phyloP scores from a whole-genome alignment of 2,329 filamentous ascomycete genomes.

The Colletotrichum sublineola region DNA sequence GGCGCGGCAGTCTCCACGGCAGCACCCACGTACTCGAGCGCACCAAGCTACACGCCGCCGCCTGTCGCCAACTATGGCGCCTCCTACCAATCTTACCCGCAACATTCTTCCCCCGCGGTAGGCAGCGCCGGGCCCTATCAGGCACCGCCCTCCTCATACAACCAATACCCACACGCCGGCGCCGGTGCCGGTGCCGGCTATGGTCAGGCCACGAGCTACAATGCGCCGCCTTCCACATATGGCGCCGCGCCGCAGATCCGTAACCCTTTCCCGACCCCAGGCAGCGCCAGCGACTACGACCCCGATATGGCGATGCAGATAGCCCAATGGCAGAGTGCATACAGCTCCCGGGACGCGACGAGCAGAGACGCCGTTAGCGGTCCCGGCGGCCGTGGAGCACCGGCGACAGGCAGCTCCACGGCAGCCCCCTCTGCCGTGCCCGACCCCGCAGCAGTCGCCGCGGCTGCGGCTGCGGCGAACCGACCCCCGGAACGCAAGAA shows the following conservation, averaged over 20 bases:
- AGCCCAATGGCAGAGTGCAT: constrained; percentile 94
- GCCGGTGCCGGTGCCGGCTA: constrained; percentile 43
- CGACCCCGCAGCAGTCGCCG: constrained; percentile 48
- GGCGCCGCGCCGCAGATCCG: constrained; percentile 76
- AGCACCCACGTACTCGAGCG: constrained; percentile 56
- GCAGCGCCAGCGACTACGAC: constrained; percentile 66
- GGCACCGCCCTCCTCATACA: constrained; percentile 45
- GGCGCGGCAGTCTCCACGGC: constrained; percentile 46
- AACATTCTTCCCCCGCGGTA: constrained; percentile 45
- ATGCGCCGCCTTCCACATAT: constrained; percentile 52
- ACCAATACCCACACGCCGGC: constrained; percentile 48
- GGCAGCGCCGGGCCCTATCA: constrained; percentile 42
- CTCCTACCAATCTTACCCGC: constrained; percentile 56
- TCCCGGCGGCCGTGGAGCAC: constrained; percentile 47
- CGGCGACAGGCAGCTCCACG: constrained; percentile 50
- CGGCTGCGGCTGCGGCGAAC: constrained; percentile 60
- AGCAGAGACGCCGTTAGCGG: constrained; percentile 40
- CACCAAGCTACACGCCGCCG: constrained; percentile 52
- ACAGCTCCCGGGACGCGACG: constrained; percentile 73
- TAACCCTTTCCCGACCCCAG: constrained; percentile 83
- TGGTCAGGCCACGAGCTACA: constrained; percentile 50
- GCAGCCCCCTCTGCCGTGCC: constrained; percentile 49
- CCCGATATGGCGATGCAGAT: constrained; percentile 92
- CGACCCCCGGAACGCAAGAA: constrained; percentile 76
- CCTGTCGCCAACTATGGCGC: constrained; percentile 60